Evolutionary conservation across 2,329 filamentous ascomycete species (phyloP).

Genomic region (Neofusicoccum kwambonambiense): DNA sequence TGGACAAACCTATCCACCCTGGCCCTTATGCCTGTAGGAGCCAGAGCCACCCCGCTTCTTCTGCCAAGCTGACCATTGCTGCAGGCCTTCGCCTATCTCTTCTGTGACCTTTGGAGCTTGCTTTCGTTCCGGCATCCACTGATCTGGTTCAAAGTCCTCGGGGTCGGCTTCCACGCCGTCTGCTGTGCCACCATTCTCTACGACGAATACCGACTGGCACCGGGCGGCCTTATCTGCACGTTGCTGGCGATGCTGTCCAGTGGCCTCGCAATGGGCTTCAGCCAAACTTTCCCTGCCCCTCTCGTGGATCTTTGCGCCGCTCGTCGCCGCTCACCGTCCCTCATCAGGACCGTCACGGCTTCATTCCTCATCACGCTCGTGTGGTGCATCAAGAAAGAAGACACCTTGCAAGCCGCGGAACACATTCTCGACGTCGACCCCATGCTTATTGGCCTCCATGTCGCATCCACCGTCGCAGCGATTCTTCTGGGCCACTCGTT

Average conservation of each 20-base stretch:
- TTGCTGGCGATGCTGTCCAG: slow-evolving; percentile 1
- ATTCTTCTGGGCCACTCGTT: slow-evolving; percentile 20
- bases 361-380: background rate
- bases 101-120: slow-evolving; percentile 22
- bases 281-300: background rate
- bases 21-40: slow-evolving; percentile 31
- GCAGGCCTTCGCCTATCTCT: slow-evolving; percentile 21
- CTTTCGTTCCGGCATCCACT: slow-evolving; percentile 24
- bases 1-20: slow-evolving; percentile 32
- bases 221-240: background rate
- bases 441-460: slow-evolving; percentile 17
- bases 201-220: slow-evolving; percentile 10
- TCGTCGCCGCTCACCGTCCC: background rate
- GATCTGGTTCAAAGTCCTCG: slow-evolving; percentile 31
- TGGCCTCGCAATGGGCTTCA: background rate
- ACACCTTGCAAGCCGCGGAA: slow-evolving; percentile 11
- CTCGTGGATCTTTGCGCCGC: background rate
- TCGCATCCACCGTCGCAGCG: slow-evolving; percentile 15
- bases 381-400: slow-evolving; percentile 9
- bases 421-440: slow-evolving; percentile 6
- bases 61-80: slow-evolving; percentile 20
- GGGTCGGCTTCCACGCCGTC: slow-evolving; percentile 16
- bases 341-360: background rate
- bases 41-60: background rate
- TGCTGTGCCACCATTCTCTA: slow-evolving; percentile 3